phyloP scores from a whole-genome alignment of 2,329 filamentous ascomycete genomes.

The Nemania sp. region DNA sequence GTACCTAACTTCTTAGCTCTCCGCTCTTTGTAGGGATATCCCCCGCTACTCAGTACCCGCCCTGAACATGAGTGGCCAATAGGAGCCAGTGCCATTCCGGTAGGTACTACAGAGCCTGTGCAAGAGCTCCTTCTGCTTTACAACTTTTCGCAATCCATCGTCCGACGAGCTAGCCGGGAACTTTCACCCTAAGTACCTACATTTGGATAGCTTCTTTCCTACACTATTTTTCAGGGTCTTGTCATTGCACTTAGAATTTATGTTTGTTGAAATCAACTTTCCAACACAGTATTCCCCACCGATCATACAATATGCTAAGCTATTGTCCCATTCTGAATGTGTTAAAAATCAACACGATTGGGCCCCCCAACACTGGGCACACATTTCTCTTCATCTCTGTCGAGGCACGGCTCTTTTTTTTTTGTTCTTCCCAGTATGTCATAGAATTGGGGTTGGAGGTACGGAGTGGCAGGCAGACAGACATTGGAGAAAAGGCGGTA shows the following conservation, averaged over 20 bases:
- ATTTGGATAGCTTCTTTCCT: too few species aligned
- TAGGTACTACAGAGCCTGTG: not conserved
- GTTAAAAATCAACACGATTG: too few species aligned
- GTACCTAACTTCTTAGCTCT: constrained; percentile 14
- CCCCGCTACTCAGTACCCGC: constrained; percentile 11
- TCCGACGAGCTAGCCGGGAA: too few species aligned
- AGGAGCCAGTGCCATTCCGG: constrained; percentile 1
- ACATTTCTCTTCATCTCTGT: too few species aligned
- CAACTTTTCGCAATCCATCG: constrained; percentile 12
- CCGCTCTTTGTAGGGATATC: constrained; percentile 11
- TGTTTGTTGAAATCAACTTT: not conserved
- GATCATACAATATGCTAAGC: too few species aligned
- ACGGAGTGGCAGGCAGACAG: too few species aligned
- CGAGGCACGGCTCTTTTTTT: too few species aligned
- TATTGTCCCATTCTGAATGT: too few species aligned
- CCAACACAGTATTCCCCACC: too few species aligned
- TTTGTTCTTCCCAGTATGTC: constrained; percentile 7
- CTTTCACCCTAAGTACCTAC: too few species aligned
- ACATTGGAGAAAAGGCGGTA: constrained; percentile 29
- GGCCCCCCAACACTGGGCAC: too few species aligned
- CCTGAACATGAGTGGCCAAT: constrained; percentile 23
- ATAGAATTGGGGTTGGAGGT: constrained; percentile 6
- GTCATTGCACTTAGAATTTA: constrained; percentile 7
- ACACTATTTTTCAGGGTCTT: constrained; percentile 27
- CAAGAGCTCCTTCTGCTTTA: constrained; percentile 10